Evolutionary conservation across 495 filamentous ascomycete species (phyloP), one percentile per base, ranked within the genome.

Genomic region (Neurospora sp.): DNA sequence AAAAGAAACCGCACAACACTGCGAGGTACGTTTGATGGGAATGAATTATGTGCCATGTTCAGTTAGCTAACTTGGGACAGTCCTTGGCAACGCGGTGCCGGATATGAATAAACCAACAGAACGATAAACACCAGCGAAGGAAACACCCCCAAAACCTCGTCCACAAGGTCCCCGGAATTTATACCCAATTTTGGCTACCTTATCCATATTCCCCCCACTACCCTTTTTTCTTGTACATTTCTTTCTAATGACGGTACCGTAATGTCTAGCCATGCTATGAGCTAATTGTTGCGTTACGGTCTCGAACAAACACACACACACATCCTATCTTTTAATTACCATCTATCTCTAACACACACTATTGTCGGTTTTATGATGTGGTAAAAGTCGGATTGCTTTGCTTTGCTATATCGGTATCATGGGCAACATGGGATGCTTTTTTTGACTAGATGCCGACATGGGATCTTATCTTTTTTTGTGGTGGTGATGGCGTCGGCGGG

Each of bases 71-170:
- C 70, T 10, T 35, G 14, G 2, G 12, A 14, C 69, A 87, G 86
- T 75, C 82, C 82, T 37, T 88, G 86, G 86, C 86, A 88, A 78
- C 82, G 85, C 72, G 86, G 86, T 65, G 86, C 86, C 31, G 86
- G 86, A 69, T 88, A 88, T 75, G 86, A 88, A 9, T 77, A 80
- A 37, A 59, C 35, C 27, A 61, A 7, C 22, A 35, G 53, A 61
- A 7, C 22, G 2, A 61, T 35, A 35, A 61, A 61, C 12, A 61
- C 14, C 27, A 35, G 53, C 27, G 53, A 61, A 61, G 27, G 27
- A 61, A 61, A 27, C 8, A 9, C 42, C 42, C 42, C 8, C 42
- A 9, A 45, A 45, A 45, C 4, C 45, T 53, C 20, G 45, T 16
- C 2, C 53, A 61, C 27, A 31, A 61, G 27, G 53, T 16, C 6